A percentile compares a stretch with the other conserved stretches of the same genome.
These are phyloP conservation scores for Sisymbrium irio DNA, from an alignment of 345 rosid genomes.

Conservation along the genomic window DNA sequence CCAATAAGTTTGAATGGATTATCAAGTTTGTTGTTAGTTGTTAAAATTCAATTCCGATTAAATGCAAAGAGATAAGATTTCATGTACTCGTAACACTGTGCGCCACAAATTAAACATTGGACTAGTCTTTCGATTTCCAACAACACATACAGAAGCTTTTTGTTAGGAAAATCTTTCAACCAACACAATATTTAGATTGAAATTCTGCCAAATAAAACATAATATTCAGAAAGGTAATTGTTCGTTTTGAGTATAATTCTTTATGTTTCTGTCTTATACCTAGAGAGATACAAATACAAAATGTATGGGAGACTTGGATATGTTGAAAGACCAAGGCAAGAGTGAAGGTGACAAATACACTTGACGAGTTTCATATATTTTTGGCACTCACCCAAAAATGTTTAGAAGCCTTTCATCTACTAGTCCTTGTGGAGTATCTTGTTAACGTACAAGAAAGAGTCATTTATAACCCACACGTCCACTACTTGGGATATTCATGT, in stretches of 20 bases:
- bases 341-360: neutral
- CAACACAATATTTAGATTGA: neutral
- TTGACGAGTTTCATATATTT: too few relatives aligned
- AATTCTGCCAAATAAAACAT: neutral
- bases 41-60: neutral
- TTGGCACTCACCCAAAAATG: too few relatives aligned
- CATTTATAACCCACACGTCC: too few relatives aligned
- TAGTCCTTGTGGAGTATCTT: too few relatives aligned
- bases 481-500: too few relatives aligned
- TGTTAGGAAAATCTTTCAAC: neutral
- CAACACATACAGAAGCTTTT: neutral
- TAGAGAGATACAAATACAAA: too few relatives aligned
- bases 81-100: neutral
- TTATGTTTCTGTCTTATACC: too few relatives aligned
- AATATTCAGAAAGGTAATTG: too few relatives aligned
- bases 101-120: neutral
- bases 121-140: neutral
- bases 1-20: neutral
- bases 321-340: constrained; percentile 18
- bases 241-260: too few relatives aligned
- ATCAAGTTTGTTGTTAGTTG: neutral
- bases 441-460: too few relatives aligned
- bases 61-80: neutral
- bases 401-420: too few relatives aligned
- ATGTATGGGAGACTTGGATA: neutral